Evolutionary conservation across 2,329 filamentous ascomycete genomes (phyloP).

Genomic region (Ophiostoma triangulosporum): DNA sequence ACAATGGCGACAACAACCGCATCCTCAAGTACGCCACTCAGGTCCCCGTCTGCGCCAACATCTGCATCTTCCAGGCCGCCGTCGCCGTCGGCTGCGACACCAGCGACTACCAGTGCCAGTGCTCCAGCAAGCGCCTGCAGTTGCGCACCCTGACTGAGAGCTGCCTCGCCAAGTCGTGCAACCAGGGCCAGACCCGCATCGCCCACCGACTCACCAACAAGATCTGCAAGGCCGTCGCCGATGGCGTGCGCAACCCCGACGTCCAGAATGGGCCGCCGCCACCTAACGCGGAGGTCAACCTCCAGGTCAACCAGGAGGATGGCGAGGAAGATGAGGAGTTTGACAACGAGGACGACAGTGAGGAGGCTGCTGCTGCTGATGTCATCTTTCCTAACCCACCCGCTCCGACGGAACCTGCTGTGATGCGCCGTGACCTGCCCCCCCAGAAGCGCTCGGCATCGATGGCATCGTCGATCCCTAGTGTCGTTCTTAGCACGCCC

Average conservation of each 20-base stretch:
- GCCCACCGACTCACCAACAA: background rate
- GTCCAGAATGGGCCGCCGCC: background rate
- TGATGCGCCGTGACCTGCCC: background rate
- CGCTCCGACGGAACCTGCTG: background rate
- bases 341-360: no score
- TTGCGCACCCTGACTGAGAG: conserved; percentile 3
- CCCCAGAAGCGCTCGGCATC: background rate
- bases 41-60: conserved; percentile 13
- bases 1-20: conserved; percentile 16
- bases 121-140: conserved; percentile 7
- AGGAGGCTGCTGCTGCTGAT: no score
- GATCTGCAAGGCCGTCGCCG: background rate
- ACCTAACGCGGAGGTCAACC: background rate
- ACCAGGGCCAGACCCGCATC: background rate
- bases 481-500: background rate
- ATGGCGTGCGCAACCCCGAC: background rate
- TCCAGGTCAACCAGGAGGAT: no score
- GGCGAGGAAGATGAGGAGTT: no score
- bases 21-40: conserved; percentile 29
- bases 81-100: conserved; percentile 10
- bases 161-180: conserved; percentile 13
- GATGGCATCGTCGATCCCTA: conserved; percentile 2
- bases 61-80: conserved; percentile 12
- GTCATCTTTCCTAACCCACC: background rate
- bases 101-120: conserved; percentile 13